Percentiles rank a stretch among this genome's conserved stretches.
These are phyloP conservation scores for Xylaria sp. DNA, from an alignment of 2,329 filamentous ascomycete genomes.

Conservation along the genomic window DNA sequence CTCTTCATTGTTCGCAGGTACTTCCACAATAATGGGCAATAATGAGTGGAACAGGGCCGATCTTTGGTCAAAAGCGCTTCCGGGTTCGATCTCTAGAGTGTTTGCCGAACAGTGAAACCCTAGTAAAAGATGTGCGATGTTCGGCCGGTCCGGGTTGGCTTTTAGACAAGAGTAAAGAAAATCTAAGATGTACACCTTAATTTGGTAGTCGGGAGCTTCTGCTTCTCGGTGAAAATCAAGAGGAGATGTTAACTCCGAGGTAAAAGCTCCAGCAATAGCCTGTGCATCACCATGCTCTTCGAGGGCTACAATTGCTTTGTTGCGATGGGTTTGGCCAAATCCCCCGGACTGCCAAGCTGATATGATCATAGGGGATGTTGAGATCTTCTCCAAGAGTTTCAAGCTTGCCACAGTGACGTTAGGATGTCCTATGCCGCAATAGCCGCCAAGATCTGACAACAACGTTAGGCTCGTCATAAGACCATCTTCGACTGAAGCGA, in stretches of 20 bases:
- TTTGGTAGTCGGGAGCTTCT: constrained; percentile 77
- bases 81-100: constrained; percentile 72
- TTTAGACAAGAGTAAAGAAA: constrained; percentile 85
- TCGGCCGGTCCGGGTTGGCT: constrained; percentile 79
- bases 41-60: constrained; percentile 87
- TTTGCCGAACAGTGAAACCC: constrained; percentile 84
- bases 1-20: constrained; percentile 71
- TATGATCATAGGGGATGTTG: constrained; percentile 82
- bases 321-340: constrained; percentile 72
- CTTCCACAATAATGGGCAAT: constrained; percentile 74
- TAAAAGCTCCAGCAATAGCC: constrained; percentile 79
- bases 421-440: constrained; percentile 85
- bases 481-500: constrained; percentile 92
- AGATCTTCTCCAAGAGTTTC: constrained; percentile 84
- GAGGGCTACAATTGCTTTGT: constrained; percentile 88
- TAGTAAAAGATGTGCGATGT: constrained; percentile 88
- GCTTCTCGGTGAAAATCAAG: constrained; percentile 79
- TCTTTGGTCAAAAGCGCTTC: constrained; percentile 75
- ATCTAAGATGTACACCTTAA: constrained; percentile 85
- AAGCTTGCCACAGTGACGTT: constrained; percentile 83
- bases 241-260: constrained; percentile 71
- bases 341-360: constrained; percentile 72
- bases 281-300: constrained; percentile 83
- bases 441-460: constrained; percentile 84
- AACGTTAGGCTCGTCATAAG: constrained; percentile 82